Conservation (phyloP, 2,329 filamentous ascomycete species). For the Sporothrix mexicana region DNA sequence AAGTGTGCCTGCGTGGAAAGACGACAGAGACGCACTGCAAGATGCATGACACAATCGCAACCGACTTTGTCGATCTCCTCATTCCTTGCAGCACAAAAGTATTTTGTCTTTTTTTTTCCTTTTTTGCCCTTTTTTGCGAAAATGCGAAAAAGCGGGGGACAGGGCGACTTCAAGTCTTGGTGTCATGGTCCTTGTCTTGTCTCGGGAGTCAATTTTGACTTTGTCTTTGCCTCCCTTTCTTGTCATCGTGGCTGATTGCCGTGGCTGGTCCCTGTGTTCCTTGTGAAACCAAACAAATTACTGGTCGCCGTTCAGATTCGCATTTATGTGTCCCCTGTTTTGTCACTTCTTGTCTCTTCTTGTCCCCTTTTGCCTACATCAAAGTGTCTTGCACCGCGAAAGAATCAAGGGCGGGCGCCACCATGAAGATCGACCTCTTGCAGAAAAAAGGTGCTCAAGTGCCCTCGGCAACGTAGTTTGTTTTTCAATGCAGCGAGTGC, state of each 20-base stretch:
- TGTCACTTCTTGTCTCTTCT: not conserved
- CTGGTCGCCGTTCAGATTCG: conserved; percentile 10
- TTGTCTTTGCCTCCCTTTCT: not conserved
- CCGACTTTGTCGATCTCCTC: not conserved
- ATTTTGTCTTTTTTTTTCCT: not conserved
- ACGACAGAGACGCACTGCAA: no score
- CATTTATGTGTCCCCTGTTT: not conserved
- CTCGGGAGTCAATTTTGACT: conserved; percentile 6
- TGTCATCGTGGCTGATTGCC: not conserved
- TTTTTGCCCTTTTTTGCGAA: not conserved
- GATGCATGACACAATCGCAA: not conserved
- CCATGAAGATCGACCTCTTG: not conserved
- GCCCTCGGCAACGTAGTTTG: not conserved
- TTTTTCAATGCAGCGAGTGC: not conserved
- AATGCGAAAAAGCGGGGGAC: not conserved
- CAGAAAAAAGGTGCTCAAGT: not conserved
- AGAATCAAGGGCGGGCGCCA: conserved; percentile 3
- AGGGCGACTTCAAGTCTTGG: not conserved
- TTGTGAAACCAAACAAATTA: not conserved
- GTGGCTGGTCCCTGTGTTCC: not conserved
- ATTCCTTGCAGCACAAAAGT: not conserved
- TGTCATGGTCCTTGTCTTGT: not conserved
- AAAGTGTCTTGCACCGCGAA: not conserved
- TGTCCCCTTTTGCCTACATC: not conserved
- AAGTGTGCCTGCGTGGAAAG: no score